Evolutionary conservation across 164 flowering plant genomes (phyloP), one percentile per base, ranked within the genome.

Genomic region (Liriodendron chinense): DNA sequence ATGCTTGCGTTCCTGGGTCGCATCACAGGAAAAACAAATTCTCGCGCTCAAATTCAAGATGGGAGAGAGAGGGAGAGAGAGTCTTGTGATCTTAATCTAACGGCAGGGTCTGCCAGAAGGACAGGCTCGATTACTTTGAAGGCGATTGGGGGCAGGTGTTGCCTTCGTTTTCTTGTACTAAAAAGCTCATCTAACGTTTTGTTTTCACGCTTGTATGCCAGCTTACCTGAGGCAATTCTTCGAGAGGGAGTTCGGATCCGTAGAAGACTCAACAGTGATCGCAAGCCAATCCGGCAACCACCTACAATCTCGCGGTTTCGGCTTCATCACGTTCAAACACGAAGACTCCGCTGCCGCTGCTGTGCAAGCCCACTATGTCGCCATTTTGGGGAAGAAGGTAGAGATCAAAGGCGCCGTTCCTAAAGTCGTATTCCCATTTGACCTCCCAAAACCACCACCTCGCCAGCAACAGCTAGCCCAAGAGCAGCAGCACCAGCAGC

Each of bases 301-400:
- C 49, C 8, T 65, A 49, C 79, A 76, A n/a, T 87, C 90, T 70
- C 83, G 89, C 50, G 87, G 93, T 22, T 86, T 86, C 73, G 93
- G 93, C 43, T 87, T 89, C 68, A 81, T 88, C 48, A 85, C 83
- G 24, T 90, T 87, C 75, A 83, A 82, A 70, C 23, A 83, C 61
- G 84, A 86, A 79, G 80, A 76, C 71, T 85, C 87, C 34, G 91
- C 78, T 59, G 70, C 82, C 8, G 83, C 75, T 53, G 93, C 90
- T 26, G 80, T 88, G 77, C 73, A 84, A 64, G 80, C 83, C 13
- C 93, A 82, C 65, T 82, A 80, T 57, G 70, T 84, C 25, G 48
- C 50, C 62, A 84, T 88, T 6, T 68, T 72, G 72, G 93, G 87
- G 20, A 88, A 85, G 83, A 66, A 76, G 75, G 89, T 88, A 26